Evolutionary conservation across 78 protist species (phyloP).

Genomic region (Dictyostelium capitatum): DNA sequence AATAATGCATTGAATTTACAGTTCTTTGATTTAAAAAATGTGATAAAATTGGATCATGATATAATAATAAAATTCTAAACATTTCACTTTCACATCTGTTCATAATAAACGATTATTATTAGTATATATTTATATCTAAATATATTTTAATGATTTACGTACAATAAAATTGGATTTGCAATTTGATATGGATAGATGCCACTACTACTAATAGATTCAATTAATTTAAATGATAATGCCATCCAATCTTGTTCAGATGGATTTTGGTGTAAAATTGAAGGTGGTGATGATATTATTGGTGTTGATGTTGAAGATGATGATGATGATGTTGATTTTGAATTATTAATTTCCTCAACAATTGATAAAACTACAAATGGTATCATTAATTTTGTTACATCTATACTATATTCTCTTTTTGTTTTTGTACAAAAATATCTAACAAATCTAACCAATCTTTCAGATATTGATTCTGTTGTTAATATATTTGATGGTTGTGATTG

Average conservation of each 20-base stretch:
- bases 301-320: not conserved
- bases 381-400: conserved; percentile 38
- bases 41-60: conserved; percentile 55
- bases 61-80: conserved; percentile 74
- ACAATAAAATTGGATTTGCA: conserved; percentile 73
- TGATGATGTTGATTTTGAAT: not conserved
- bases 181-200: conserved; percentile 19
- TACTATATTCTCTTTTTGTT: conserved; percentile 51
- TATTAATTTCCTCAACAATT: conserved; percentile 30
- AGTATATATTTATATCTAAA: not conserved
- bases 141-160: not conserved
- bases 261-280: not conserved
- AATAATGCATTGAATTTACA: conserved; percentile 38
- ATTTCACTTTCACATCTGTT: conserved; percentile 79
- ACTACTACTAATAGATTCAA: conserved; percentile 23
- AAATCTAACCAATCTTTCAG: conserved; percentile 33
- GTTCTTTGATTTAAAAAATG: conserved; percentile 56
- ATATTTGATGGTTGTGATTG: not conserved
- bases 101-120: not conserved
- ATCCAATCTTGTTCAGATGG: conserved; percentile 61
- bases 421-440: conserved; percentile 29
- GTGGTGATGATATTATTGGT: not conserved
- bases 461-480: conserved; percentile 10
- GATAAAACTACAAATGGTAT: conserved; percentile 66
- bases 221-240: conserved; percentile 35